These are phyloP conservation scores for Annona squamosa DNA, from an alignment of 164 flowering plant species.

Conservation along the genomic window DNA sequence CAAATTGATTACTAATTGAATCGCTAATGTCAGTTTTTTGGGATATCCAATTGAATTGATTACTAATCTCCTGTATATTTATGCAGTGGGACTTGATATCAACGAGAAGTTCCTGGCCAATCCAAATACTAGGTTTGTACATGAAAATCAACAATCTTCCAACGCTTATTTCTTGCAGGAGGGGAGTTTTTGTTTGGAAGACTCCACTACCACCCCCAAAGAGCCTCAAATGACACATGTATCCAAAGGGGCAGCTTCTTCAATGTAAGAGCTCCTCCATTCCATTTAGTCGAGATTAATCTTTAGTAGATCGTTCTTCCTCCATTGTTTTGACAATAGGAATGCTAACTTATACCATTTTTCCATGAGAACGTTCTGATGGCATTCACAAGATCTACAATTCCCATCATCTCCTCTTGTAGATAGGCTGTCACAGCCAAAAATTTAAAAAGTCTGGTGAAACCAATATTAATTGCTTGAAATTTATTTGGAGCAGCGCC, in stretches of 20 bases:
- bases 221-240: conserved; percentile 14
- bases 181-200: conserved; percentile 43
- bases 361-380: neutral
- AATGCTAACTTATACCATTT: neutral
- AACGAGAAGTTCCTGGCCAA: conserved; percentile 40
- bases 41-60: neutral
- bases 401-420: neutral
- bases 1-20: neutral
- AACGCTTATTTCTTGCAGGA: conserved; percentile 25
- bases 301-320: neutral
- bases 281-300: neutral
- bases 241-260: conserved; percentile 16
- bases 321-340: neutral
- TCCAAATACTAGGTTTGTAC: conserved; percentile 17
- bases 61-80: conserved; percentile 15
- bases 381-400: neutral
- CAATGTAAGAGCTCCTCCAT: conserved; percentile 36
- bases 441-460: too few relatives aligned
- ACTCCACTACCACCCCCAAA: conserved; percentile 24
- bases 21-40: neutral
- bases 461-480: neutral
- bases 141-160: conserved; percentile 19
- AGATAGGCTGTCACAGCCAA: neutral
- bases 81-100: conserved; percentile 85
- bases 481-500: neutral